These are phyloP conservation scores for Cladosporium sp. DNA, from an alignment of 2,329 filamentous ascomycete genomes.

Conservation along the genomic window DNA sequence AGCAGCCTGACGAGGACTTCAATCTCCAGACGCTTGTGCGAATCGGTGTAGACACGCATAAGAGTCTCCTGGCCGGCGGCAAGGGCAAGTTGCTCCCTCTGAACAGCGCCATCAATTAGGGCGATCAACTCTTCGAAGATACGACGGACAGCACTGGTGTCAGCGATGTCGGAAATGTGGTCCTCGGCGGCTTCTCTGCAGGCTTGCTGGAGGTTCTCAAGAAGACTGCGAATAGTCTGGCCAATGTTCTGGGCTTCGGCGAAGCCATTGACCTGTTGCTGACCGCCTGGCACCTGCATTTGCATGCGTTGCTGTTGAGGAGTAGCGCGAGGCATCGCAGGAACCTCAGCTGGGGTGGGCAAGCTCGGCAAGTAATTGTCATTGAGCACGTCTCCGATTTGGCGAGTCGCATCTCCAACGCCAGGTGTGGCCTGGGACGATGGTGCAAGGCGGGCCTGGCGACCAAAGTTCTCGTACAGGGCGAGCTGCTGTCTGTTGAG, in stretches of 20 bases:
- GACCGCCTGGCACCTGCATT: conserved; percentile 37
- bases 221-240: conserved; percentile 55
- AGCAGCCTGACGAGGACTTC: conserved; percentile 64
- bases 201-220: conserved; percentile 58
- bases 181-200: conserved; percentile 59
- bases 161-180: conserved; percentile 57
- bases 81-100: conserved; percentile 58
- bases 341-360: conserved; percentile 62
- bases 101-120: conserved; percentile 53
- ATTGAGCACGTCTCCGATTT: conserved; percentile 63
- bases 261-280: conserved; percentile 60
- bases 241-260: conserved; percentile 55
- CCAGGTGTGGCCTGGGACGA: conserved; percentile 49
- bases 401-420: conserved; percentile 54
- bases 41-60: conserved; percentile 55
- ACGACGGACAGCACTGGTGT: conserved; percentile 56
- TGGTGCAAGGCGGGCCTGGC: conserved; percentile 66
- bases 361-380: conserved; percentile 62
- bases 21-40: conserved; percentile 57
- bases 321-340: conserved; percentile 60
- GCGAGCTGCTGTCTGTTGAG: conserved; percentile 90
- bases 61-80: conserved; percentile 52
- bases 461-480: conserved; percentile 94
- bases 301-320: conserved; percentile 52
- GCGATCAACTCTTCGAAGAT: conserved; percentile 59